These are phyloP conservation scores for Peniophora sp. DNA, from an alignment of 1,284 basidiomycete species.

Conservation along the genomic window DNA sequence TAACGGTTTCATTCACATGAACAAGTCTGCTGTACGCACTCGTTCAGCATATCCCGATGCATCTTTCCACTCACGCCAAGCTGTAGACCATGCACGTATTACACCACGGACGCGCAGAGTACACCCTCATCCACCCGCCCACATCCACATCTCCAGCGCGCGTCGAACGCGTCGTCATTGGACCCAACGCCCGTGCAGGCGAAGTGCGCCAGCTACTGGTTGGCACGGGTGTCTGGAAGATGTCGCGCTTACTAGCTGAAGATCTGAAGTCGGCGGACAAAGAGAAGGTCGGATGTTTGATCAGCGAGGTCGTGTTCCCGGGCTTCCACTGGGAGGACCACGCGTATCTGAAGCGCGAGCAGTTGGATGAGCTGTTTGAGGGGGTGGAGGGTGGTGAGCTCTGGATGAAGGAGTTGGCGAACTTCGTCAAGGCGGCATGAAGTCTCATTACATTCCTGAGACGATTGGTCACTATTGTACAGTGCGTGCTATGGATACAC, in stretches of 20 bases:
- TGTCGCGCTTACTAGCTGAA: conserved; percentile 32
- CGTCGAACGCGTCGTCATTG: conserved; percentile 24
- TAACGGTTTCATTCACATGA: conserved; percentile 36
- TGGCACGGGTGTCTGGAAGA: conserved; percentile 42
- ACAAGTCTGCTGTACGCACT: conserved; percentile 32
- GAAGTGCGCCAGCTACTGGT: conserved; percentile 38
- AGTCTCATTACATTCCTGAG: neutral
- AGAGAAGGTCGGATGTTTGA: conserved; percentile 29
- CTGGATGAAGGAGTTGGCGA: conserved; percentile 6
- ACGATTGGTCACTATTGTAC: too few species aligned
- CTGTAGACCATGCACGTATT: conserved; percentile 39
- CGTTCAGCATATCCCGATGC: neutral
- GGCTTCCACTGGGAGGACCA: conserved; percentile 45
- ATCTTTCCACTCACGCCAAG: neutral
- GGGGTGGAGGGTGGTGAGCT: conserved; percentile 13
- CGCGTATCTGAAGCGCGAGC: conserved; percentile 25
- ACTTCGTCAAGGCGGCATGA: conserved; percentile 7
- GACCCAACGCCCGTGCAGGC: conserved; percentile 27
- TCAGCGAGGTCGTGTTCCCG: conserved; percentile 42
- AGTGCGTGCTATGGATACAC: too few species aligned
- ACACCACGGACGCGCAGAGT: conserved; percentile 39
- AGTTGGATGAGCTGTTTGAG: conserved; percentile 24
- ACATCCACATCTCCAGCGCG: conserved; percentile 10
- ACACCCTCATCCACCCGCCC: conserved; percentile 33
- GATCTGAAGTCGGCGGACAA: conserved; percentile 20